Evolutionary conservation across 768 basidiomycete genomes (phyloP).

Genomic region (Favolaschia claudopus): DNA sequence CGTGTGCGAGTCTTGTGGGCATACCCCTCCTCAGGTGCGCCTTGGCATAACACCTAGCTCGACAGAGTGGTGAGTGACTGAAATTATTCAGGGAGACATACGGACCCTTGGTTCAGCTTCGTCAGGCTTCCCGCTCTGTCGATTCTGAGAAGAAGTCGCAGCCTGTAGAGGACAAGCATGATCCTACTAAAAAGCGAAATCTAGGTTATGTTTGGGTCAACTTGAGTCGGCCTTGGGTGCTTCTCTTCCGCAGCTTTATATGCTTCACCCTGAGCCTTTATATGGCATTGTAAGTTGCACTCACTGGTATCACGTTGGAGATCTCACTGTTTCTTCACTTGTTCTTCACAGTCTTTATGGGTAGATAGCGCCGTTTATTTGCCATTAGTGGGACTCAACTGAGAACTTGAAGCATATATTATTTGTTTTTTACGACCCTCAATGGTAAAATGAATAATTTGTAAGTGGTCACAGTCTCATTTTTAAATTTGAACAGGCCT

Average conservation of each 20-base stretch:
- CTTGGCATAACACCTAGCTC: too few species aligned
- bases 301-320: not conserved
- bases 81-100: conserved; percentile 67
- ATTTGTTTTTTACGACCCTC: conserved; percentile 77
- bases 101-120: conserved; percentile 68
- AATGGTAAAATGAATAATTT: conserved; percentile 44
- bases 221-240: conserved; percentile 62
- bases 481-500: conserved; percentile 39
- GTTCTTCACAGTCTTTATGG: conserved; percentile 59
- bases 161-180: not conserved
- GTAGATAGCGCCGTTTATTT: conserved; percentile 31
- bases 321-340: too few species aligned
- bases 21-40: conserved; percentile 60
- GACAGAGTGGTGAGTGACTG: too few species aligned
- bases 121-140: conserved; percentile 43
- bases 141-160: conserved; percentile 55
- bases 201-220: conserved; percentile 64
- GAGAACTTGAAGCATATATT: conserved; percentile 62
- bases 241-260: conserved; percentile 68
- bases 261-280: conserved; percentile 79
- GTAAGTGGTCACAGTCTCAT: not conserved
- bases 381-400: conserved; percentile 15
- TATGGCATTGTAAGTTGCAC: conserved; percentile 64
- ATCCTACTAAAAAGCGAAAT: conserved; percentile 27
- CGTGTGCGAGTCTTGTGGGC: conserved; percentile 52